phyloP scores from a whole-genome alignment of 1,284 basidiomycete species.

The Schizophyllum commune region DNA sequence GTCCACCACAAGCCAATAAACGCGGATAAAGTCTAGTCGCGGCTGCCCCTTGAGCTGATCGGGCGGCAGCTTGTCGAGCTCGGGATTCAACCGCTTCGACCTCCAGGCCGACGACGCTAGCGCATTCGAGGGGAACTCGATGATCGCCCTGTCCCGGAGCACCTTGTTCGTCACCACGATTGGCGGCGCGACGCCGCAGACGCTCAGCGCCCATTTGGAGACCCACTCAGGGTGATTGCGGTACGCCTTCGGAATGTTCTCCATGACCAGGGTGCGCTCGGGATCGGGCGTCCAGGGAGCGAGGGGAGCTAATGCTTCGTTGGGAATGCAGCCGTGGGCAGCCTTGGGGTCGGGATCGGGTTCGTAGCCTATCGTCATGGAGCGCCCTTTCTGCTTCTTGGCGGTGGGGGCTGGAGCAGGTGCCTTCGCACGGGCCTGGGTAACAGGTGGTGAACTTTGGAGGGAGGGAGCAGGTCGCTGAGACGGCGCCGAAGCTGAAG shows the following conservation, averaged over 20 bases:
- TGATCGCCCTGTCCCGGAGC: slow-evolving; percentile 37
- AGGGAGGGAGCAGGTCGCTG: not conserved
- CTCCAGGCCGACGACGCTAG: slow-evolving; percentile 40
- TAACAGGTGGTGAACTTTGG: not conserved
- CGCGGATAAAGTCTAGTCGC: slow-evolving; percentile 40
- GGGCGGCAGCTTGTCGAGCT: slow-evolving; percentile 25
- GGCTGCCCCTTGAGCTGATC: slow-evolving; percentile 33
- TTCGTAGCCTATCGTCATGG: not conserved
- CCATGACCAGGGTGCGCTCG: slow-evolving; percentile 49
- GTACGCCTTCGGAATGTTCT: slow-evolving; percentile 45
- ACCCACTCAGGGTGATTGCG: slow-evolving; percentile 32
- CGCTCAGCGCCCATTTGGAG: slow-evolving; percentile 36
- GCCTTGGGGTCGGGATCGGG: not conserved
- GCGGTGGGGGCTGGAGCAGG: not conserved
- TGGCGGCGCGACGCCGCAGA: slow-evolving; percentile 22
- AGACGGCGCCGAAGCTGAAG: not conserved
- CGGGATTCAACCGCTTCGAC: slow-evolving; percentile 27
- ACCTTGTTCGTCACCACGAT: slow-evolving; percentile 30
- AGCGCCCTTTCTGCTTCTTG: not conserved
- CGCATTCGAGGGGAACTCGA: slow-evolving; percentile 43
- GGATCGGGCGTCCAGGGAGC: slow-evolving; percentile 30
- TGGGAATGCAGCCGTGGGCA: not conserved
- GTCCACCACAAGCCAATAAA: slow-evolving; percentile 46
- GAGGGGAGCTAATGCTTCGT: slow-evolving; percentile 8
- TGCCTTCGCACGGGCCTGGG: not conserved